Evolutionary conservation across 2,329 filamentous ascomycete species (phyloP).

Genomic region (Beauveria scarabaeidicola): DNA sequence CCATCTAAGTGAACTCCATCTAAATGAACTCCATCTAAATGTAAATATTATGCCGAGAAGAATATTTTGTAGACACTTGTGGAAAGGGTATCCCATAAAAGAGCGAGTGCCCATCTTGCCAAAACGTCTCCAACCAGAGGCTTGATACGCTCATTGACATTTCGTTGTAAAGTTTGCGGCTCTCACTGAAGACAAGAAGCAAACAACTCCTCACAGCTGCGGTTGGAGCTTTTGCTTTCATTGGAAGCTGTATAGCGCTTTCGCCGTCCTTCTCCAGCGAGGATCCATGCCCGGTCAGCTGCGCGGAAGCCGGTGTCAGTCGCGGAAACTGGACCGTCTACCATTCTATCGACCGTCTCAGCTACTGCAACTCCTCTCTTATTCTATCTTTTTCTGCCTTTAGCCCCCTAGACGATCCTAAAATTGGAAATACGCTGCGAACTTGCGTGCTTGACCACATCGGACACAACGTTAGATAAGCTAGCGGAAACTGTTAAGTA

Average conservation of each 20-base stretch:
- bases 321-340: conserved; percentile 2
- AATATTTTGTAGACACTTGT: background rate
- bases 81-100: background rate
- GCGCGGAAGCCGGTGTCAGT: background rate
- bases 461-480: background rate
- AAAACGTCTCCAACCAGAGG: background rate
- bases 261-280: background rate
- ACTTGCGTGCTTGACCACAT: background rate
- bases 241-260: background rate
- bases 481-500: too few relatives aligned
- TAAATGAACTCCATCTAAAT: too few relatives aligned
- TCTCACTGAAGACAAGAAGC: background rate
- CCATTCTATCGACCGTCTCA: background rate
- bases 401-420: background rate
- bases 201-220: background rate
- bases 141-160: background rate
- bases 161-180: background rate
- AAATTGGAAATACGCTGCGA: background rate
- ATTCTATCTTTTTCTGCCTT: background rate
- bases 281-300: background rate
- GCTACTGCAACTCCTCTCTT: background rate
- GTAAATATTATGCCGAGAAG: too few relatives aligned
- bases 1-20: too few relatives aligned
- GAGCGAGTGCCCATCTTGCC: background rate
- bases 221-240: background rate